phyloP scores from a whole-genome alignment of 1,284 basidiomycete species.

The Mrakiaceae sp. region DNA sequence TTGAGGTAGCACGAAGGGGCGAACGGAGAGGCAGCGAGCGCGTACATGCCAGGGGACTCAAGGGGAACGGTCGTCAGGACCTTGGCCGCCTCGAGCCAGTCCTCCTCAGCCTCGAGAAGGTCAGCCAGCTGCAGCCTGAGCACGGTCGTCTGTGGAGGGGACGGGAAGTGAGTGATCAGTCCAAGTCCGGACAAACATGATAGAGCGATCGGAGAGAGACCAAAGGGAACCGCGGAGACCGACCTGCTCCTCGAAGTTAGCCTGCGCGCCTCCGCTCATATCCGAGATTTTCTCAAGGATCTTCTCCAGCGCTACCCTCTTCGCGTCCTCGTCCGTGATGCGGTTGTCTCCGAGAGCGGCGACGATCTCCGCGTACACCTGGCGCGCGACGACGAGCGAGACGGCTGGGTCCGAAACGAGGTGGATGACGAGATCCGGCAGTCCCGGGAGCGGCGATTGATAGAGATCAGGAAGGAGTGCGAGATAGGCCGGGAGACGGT shows the following conservation, averaged over 20 bases:
- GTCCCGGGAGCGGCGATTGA: constrained; percentile 42
- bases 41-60: constrained; percentile 77
- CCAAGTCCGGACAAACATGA: too few relatives aligned
- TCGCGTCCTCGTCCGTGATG: neutral
- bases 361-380: constrained; percentile 70
- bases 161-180: neutral
- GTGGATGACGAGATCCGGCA: constrained; percentile 57
- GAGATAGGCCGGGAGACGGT: constrained; percentile 14
- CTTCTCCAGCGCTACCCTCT: constrained; percentile 40
- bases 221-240: constrained; percentile 24
- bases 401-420: constrained; percentile 66
- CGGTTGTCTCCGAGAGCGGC: constrained; percentile 41
- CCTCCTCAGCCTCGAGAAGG: constrained; percentile 77
- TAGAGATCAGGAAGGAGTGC: constrained; percentile 40
- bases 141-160: constrained; percentile 52
- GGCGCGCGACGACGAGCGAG: constrained; percentile 70
- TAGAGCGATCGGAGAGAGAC: neutral
- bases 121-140: constrained; percentile 78
- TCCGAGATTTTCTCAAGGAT: constrained; percentile 48
- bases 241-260: constrained; percentile 90
- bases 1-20: neutral
- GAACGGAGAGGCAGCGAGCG: neutral
- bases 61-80: constrained; percentile 83
- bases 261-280: constrained; percentile 37
- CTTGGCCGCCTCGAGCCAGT: constrained; percentile 82